Conservation (phyloP, 139 green algal genomes). For the Trebouxia sp. region DNA sequence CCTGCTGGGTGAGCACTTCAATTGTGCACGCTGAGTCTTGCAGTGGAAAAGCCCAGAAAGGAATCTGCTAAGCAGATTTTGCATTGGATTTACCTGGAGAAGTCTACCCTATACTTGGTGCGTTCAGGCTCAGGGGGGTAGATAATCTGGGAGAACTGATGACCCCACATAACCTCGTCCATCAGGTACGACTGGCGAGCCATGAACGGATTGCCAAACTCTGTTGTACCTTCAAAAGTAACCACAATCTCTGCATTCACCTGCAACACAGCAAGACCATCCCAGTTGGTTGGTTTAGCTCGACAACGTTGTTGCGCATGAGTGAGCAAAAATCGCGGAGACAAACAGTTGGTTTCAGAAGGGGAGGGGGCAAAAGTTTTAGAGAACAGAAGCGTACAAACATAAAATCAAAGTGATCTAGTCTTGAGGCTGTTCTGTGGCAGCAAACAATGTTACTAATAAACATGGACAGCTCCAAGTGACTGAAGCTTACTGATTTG, state of each 20-base stretch:
- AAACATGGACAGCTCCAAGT: no score
- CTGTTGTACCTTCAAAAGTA: conserved; percentile 75
- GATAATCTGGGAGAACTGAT: conserved; percentile 67
- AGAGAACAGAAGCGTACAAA: no score
- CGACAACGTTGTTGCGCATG: neutral
- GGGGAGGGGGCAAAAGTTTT: no score
- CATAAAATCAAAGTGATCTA: neutral
- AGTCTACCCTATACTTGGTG: conserved; percentile 36
- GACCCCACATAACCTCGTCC: conserved; percentile 80
- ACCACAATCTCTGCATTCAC: conserved; percentile 81
- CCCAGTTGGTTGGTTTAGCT: neutral
- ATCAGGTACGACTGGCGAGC: conserved; percentile 77
- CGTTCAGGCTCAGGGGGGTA: conserved; percentile 27
- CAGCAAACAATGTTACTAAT: no score
- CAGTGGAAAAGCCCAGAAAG: neutral
- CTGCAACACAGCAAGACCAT: conserved; percentile 17
- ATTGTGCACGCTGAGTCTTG: no score
- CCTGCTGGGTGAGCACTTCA: no score
- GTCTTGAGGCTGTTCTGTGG: neutral
- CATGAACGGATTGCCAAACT: conserved; percentile 86
- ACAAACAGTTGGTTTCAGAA: neutral
- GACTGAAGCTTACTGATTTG: conserved; percentile 54
- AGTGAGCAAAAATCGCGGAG: neutral
- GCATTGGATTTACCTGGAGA: neutral
- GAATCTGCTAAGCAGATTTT: neutral